These are phyloP conservation scores for apple (Malus domestica) DNA, from an alignment of 306 rosid genomes.

Conservation along the genomic window ASM211411v1 NC_041799.1:29171001-29171500, in stretches of 20 bases:
- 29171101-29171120: background rate
- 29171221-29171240: constrained; percentile 10
- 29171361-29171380: background rate
- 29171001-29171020: constrained; percentile 51
- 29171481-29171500: background rate
- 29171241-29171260: constrained; percentile 11
- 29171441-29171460: constrained; percentile 49
- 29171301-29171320: background rate
- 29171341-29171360: background rate
- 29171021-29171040: constrained; percentile 62
- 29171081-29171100: constrained; percentile 48
- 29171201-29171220: constrained; percentile 25
- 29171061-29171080: constrained; percentile 52
- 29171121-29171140: constrained; percentile 12
- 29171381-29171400: background rate
- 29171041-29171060: constrained; percentile 85
- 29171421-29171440: constrained; percentile 36
- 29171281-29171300: background rate
- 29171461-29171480: constrained; percentile 37
- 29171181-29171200: constrained; percentile 7
- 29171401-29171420: background rate
- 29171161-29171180: constrained; percentile 64
- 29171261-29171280: constrained; percentile 4
- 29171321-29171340: background rate
- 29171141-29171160: constrained; percentile 54